Evolutionary conservation across 257 asterid species (phyloP), one percentile per base, ranked within the genome.

Genomic region (Craterostigma plantagineum): DNA sequence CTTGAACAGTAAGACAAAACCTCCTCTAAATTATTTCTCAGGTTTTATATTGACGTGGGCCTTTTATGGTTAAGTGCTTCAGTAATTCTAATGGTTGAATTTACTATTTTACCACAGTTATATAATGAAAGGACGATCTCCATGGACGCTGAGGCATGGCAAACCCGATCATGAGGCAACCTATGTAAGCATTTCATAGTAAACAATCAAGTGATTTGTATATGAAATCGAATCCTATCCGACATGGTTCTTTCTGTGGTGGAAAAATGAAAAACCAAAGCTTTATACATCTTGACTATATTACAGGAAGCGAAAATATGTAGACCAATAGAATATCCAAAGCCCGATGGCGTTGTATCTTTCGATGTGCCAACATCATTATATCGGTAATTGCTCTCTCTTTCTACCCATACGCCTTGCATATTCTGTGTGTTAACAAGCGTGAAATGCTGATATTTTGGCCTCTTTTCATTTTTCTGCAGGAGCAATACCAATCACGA

Each of bases 401-500:
- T 35, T 43, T 33, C 48, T 15, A 23, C 30, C 30, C 30, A 6
- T 6, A 23, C 30, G 6, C 30, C 30, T 23, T 23, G 2, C 6
- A 23, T 6, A 23, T 23, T 23, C 30, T 23, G 30, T 23, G 30
- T 23, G 30, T 2, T 2, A 6, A 23, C 30, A n/a, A n/a, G 30
- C 30, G 30, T 23, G 30, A 2, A 23, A 23, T 23, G 30, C 30
- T 23, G 4, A 6, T 23, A 23, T 23, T 23, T 23, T 23, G 30
- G 30, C 30, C 1, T 36, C 40, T 36, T 36, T 52, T 43, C 30
- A 16, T 51, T 43, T 7, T 49, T 42, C 46, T 51, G 46, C 57
- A 87, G 98, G 98, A 87, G 95, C 72, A 79, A 72, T 39, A 87
- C 98, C 46, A 82, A 82, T 76, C 98, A 87, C 27, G 81, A 82